These are phyloP conservation scores for Eimeria sp. DNA, from an alignment of 169 alveolate species.

Conservation along the genomic window DNA sequence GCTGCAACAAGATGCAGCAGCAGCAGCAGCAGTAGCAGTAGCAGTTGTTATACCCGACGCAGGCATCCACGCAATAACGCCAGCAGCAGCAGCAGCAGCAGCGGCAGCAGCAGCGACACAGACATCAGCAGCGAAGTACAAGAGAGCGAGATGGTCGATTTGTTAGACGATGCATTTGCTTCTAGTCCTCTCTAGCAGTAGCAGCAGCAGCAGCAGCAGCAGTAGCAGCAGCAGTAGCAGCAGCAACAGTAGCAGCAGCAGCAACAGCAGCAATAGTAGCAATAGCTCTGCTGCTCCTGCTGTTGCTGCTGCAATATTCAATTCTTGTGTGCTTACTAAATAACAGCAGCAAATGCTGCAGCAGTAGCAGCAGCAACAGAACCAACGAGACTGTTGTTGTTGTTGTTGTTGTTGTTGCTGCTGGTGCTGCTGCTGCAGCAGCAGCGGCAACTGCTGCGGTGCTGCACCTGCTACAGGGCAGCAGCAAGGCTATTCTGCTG, in stretches of 20 bases:
- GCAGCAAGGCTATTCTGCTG: not conserved
- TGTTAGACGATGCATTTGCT: slow-evolving; percentile 42
- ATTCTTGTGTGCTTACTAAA: too few species aligned
- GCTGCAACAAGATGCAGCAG: slow-evolving; percentile 31
- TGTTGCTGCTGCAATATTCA: not conserved
- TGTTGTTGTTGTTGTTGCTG: too few species aligned
- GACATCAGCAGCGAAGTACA: slow-evolving; percentile 30
- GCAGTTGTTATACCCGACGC: not conserved
- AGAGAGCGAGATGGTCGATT: slow-evolving; percentile 29
- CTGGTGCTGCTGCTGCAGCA: too few species aligned
- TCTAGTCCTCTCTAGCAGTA: slow-evolving; percentile 20
- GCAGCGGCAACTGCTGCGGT: too few species aligned
- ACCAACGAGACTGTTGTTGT: too few species aligned
- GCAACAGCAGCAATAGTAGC: not conserved
- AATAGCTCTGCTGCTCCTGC: not conserved
- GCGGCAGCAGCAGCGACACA: slow-evolving; percentile 40
- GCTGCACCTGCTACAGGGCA: too few species aligned
- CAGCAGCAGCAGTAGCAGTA: slow-evolving; percentile 62
- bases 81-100: slow-evolving; percentile 17
- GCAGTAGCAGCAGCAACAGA: not conserved
- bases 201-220: slow-evolving; percentile 56
- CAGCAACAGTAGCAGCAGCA: slow-evolving; percentile 18
- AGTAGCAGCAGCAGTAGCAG: not conserved
- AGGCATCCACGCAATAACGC: slow-evolving; percentile 14
- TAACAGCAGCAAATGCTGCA: slow-evolving; percentile 11